These are phyloP conservation scores for Madurella mycetomatis DNA, from an alignment of 2,329 filamentous ascomycete species.

Conservation along the genomic window DNA sequence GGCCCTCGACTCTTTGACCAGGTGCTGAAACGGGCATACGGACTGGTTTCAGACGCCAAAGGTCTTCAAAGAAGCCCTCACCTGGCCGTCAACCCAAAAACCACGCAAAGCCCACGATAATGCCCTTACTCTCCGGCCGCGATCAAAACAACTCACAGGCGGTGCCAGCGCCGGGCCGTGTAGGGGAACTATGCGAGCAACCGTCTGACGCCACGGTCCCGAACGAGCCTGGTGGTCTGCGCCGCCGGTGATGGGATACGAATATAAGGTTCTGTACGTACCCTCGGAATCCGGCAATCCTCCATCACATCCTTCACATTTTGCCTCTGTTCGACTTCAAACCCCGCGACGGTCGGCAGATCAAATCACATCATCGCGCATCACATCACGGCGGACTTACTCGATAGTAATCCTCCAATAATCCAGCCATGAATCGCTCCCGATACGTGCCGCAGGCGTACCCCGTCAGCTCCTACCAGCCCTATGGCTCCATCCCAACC, in stretches of 20 bases:
- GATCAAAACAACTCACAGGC: not conserved
- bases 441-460: constrained; percentile 13
- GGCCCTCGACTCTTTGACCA: not conserved
- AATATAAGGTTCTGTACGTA: constrained; percentile 18
- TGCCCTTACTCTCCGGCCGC: not conserved
- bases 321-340: not conserved
- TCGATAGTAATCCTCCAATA: not conserved
- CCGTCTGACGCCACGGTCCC: constrained; percentile 11
- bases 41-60: constrained; percentile 9
- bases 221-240: constrained; percentile 8
- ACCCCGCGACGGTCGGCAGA: constrained; percentile 6
- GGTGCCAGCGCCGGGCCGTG: not conserved
- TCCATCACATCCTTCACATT: constrained; percentile 9
- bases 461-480: constrained; percentile 10
- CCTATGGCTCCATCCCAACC: constrained; percentile 4
- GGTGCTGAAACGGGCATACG: constrained; percentile 12
- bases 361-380: not conserved
- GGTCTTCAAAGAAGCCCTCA: not conserved
- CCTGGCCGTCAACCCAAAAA: too few species aligned
- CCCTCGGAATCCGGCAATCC: not conserved
- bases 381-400: not conserved
- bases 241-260: constrained; percentile 3
- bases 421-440: constrained; percentile 19
- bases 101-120: too few species aligned
- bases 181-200: not conserved